Evolutionary conservation across 495 filamentous ascomycete genomes (phyloP).

Genomic region (Diplogelasinospora grovesii): DNA sequence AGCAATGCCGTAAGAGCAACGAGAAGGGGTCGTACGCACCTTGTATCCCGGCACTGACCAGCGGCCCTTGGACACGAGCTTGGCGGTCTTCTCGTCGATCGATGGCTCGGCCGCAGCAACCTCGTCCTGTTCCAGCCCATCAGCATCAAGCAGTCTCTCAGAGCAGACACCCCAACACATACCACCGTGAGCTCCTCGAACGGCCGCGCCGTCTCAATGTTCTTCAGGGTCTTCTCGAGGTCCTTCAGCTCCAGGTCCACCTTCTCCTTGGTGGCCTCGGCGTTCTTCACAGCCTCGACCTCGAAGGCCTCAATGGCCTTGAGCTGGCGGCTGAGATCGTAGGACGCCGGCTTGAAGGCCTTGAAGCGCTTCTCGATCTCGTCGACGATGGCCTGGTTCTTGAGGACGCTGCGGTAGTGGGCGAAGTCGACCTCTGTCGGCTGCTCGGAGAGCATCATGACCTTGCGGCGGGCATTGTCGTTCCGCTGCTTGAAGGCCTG

Average conservation of each 20-base stretch:
- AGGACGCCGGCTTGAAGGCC: constrained; percentile 81
- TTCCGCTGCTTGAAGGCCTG: constrained; percentile 99
- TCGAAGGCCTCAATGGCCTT: constrained; percentile 98
- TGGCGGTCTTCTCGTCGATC: constrained; percentile 87
- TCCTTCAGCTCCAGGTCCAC: constrained; percentile 90
- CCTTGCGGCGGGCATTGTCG: constrained; percentile 93
- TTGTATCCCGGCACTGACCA: constrained; percentile 98
- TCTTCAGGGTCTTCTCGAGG: constrained; percentile 86
- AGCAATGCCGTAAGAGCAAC: constrained; percentile 1
- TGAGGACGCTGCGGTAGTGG: constrained; percentile 83
- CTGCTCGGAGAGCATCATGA: constrained; percentile 68
- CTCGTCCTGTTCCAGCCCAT: constrained; percentile 62
- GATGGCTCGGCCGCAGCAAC: constrained; percentile 86
- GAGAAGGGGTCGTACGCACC: constrained; percentile 48
- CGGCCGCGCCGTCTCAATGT: constrained; percentile 92
- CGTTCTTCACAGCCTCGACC: constrained; percentile 92
- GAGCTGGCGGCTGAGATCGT: constrained; percentile 85
- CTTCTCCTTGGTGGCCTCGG: constrained; percentile 87
- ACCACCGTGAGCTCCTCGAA: constrained; percentile 98
- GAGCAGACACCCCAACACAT: constrained; percentile 29
- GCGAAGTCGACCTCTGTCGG: constrained; percentile 84
- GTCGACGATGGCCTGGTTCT: constrained; percentile 89
- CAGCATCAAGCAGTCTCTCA: constrained; percentile 8
- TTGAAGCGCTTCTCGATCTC: constrained; percentile 94
- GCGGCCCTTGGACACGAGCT: constrained; percentile 92